A percentile compares a stretch with the other conserved stretches of the same genome.
phyloP scores from a whole-genome alignment of 2,329 filamentous ascomycete genomes.

The Raffaelea deltoideospora region DNA sequence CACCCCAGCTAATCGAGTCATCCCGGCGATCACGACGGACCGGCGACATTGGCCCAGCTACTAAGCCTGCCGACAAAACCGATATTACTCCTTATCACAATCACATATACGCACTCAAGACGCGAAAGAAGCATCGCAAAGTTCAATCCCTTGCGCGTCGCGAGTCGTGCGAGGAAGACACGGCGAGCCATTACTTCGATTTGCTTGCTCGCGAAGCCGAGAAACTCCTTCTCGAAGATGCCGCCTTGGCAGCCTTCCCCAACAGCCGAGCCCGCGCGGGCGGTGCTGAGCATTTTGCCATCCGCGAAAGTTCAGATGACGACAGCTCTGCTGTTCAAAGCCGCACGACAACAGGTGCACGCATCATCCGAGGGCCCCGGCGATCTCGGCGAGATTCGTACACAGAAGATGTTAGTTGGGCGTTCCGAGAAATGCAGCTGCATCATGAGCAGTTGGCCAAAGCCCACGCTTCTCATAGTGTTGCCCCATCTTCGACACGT shows the following conservation, averaged over 20 bases:
- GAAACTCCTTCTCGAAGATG: constrained; percentile 57
- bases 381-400: constrained; percentile 41
- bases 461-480: constrained; percentile 15
- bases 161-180: constrained; percentile 60
- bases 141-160: constrained; percentile 32
- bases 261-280: constrained; percentile 55
- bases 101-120: constrained; percentile 39
- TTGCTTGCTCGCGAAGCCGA: constrained; percentile 69
- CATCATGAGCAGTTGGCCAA: constrained; percentile 52
- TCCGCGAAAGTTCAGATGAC: constrained; percentile 47
- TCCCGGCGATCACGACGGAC: constrained; percentile 55
- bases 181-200: constrained; percentile 62
- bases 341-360: constrained; percentile 6
- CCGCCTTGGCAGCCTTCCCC: constrained; percentile 59
- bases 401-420: constrained; percentile 50
- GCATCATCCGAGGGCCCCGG: constrained; percentile 1
- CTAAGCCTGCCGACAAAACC: constrained; percentile 53
- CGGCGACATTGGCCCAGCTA: constrained; percentile 47
- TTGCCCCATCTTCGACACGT: no score
- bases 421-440: constrained; percentile 65
- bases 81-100: constrained; percentile 52
- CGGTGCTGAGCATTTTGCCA: constrained; percentile 56
- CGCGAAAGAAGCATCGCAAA: constrained; percentile 24
- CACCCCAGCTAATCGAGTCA: constrained; percentile 70
- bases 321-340: constrained; percentile 18